These are phyloP conservation scores for Ceraceosorus bombacis DNA, from an alignment of 1,284 basidiomycete genomes.

Conservation along the genomic window DNA sequence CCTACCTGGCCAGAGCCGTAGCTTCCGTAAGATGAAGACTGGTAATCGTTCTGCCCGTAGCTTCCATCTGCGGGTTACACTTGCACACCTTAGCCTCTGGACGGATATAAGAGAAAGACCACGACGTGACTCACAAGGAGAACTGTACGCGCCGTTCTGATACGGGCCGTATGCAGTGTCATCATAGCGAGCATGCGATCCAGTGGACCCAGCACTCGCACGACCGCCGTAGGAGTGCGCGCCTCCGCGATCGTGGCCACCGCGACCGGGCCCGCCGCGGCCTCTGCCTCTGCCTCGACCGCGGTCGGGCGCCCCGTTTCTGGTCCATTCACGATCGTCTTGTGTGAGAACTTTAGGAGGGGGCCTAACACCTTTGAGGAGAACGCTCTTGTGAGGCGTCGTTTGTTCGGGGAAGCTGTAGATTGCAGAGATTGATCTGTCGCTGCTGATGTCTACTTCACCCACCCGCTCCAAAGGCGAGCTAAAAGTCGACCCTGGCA, in stretches of 20 bases:
- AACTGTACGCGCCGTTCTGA: not conserved
- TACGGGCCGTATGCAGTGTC: not conserved
- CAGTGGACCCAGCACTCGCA: not conserved
- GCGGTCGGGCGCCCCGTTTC: constrained; percentile 50
- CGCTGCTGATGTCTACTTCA: constrained; percentile 66
- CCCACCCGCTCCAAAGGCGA: constrained; percentile 57
- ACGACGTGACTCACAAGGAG: not conserved
- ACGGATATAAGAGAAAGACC: not conserved
- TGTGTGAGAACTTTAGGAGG: constrained; percentile 61
- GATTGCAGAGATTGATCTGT: constrained; percentile 74
- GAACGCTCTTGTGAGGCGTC: constrained; percentile 72
- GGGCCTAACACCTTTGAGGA: constrained; percentile 68
- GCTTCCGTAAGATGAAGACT: too few relatives aligned
- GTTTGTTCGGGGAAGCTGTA: constrained; percentile 85
- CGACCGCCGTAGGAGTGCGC: constrained; percentile 6
- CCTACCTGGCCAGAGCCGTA: too few relatives aligned
- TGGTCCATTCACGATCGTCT: constrained; percentile 65
- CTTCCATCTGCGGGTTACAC: too few relatives aligned
- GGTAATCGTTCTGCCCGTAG: too few relatives aligned
- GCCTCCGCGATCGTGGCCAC: constrained; percentile 21
- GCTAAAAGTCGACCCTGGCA: constrained; percentile 83
- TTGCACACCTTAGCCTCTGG: not conserved
- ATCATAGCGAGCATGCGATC: not conserved
- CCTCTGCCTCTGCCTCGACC: constrained; percentile 49
- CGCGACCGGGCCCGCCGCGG: constrained; percentile 24